Evolutionary conservation across 306 rosid genomes (phyloP), one percentile per base, ranked within the genome.

Genomic region (Fragaria ananassa): DNA sequence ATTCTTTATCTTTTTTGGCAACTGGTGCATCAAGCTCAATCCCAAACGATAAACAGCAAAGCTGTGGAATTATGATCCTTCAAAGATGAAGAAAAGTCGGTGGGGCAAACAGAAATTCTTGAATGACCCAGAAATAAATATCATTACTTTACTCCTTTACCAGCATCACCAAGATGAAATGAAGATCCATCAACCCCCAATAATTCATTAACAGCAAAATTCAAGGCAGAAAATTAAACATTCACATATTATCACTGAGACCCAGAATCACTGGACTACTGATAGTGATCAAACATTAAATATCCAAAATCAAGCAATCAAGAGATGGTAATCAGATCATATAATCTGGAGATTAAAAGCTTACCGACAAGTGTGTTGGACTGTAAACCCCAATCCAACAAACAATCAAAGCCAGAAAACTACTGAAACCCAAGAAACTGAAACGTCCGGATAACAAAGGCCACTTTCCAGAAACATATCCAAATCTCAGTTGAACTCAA

Each of bases 241-340:
- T 25, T 15, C 31, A 13, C 45, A 29, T 14, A 47, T 47, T 14
- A 14, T 47, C 18, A 47, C 15, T 13, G 18, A 47, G 1, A 47
- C 51, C 31, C 65, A 25, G 34, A 37, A 75, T n/a, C n/a, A 81
- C 13, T 58, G 21, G 44, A 44, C 27, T 51, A 63, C 39, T 9
- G 35, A 37, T 19, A 19, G 31, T 51, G 66, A 56, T 74, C 70
- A 49, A 69, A 53, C 53, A 60, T 74, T 67, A 71, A 42, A 47
- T 86, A 89, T 86, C 86, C 81, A 85, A 41, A 71, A 71, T 11
- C n/a, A 64, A 73, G 47, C 41, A 62, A 64, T 1, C 44, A 76
- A 2, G 66, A 70, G 1, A 56, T 44, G 57, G 8, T 51, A 10
- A 12, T 13, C 69, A 31, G 78, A 74, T 74, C 74, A 34, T 44